Evolutionary conservation across 2,329 filamentous ascomycete species (phyloP).

Genomic region (Ophiocordyceps camponoti-saundersi): DNA sequence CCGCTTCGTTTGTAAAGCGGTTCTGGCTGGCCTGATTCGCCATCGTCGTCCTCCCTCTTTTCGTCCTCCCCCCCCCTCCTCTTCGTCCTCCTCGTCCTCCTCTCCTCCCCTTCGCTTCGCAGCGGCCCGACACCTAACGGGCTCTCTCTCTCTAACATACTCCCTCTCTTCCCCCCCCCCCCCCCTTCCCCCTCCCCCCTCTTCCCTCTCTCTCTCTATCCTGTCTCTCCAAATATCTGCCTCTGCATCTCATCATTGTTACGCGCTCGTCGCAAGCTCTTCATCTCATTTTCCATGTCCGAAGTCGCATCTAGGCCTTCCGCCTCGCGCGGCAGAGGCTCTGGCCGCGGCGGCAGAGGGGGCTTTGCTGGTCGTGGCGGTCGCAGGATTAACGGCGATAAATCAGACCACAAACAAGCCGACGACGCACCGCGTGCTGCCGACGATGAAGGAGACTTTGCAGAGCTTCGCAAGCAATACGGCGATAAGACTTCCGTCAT

Average conservation of each 20-base stretch:
- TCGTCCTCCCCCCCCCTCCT: slow-evolving; percentile 3
- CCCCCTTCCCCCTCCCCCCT: not conserved
- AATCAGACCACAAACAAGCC: slow-evolving; percentile 33
- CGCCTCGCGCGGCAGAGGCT: slow-evolving; percentile 77
- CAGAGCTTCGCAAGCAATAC: slow-evolving; percentile 83
- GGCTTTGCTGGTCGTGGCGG: slow-evolving; percentile 57
- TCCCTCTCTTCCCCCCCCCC: not conserved
- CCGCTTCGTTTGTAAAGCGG: slow-evolving; percentile 12
- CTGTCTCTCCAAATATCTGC: not conserved
- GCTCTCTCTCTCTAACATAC: slow-evolving; percentile 1
- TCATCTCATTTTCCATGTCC: slow-evolving; percentile 55
- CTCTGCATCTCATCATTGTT: not conserved
- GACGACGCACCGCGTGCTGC: slow-evolving; percentile 40
- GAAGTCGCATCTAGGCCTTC: slow-evolving; percentile 76
- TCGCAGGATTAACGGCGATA: slow-evolving; percentile 62
- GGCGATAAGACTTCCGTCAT: slow-evolving; percentile 62
- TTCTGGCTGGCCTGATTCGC: slow-evolving; percentile 10
- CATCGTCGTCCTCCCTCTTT: slow-evolving; percentile 11
- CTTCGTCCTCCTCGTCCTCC: not conserved
- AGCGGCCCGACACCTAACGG: slow-evolving; percentile 20
- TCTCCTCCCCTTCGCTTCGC: slow-evolving; percentile 4
- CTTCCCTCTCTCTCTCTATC: not conserved
- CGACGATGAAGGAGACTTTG: slow-evolving; percentile 79
- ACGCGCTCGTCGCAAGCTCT: slow-evolving; percentile 5
- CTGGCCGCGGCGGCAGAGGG: slow-evolving; percentile 70